These are phyloP conservation scores for Neostapfia colusana DNA, from an alignment of 176 grass and related monocot species.

Conservation along the genomic window DNA sequence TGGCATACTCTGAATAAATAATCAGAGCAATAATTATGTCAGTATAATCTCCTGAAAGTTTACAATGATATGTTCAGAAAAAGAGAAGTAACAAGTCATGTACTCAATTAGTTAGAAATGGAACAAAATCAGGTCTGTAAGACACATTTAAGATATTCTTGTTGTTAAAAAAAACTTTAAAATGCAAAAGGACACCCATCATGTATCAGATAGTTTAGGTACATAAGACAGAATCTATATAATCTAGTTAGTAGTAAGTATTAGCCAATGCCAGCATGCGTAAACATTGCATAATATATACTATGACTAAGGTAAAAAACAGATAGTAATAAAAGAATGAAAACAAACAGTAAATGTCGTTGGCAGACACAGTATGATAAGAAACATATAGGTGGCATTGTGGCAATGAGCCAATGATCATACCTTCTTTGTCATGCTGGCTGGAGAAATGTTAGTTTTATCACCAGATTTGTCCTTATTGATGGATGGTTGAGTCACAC, in stretches of 20 bases:
- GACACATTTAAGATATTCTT: neutral
- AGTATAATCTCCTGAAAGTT: slow-evolving; percentile 8
- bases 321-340: neutral
- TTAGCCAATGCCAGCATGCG: neutral
- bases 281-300: neutral
- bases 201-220: neutral
- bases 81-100: neutral
- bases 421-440: slow-evolving; percentile 54
- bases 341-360: slow-evolving; percentile 24
- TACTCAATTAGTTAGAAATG: slow-evolving; percentile 1
- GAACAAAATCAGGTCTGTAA: slow-evolving; percentile 1
- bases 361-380: slow-evolving; percentile 5
- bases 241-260: slow-evolving; percentile 6
- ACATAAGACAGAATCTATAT: neutral
- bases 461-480: slow-evolving; percentile 50
- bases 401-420: neutral
- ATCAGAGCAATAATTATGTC: slow-evolving; percentile 22
- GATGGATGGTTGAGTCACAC: slow-evolving; percentile 29
- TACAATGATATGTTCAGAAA: slow-evolving; percentile 10
- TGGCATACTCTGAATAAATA: slow-evolving; percentile 46
- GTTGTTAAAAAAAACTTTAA: slow-evolving; percentile 18
- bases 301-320: neutral
- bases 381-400: neutral
- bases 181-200: neutral
- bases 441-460: slow-evolving; percentile 36